Evolutionary conservation across 2,329 filamentous ascomycete species (phyloP), one percentile per base, ranked within the genome.

Genomic region (Lachnum nothofagi): DNA sequence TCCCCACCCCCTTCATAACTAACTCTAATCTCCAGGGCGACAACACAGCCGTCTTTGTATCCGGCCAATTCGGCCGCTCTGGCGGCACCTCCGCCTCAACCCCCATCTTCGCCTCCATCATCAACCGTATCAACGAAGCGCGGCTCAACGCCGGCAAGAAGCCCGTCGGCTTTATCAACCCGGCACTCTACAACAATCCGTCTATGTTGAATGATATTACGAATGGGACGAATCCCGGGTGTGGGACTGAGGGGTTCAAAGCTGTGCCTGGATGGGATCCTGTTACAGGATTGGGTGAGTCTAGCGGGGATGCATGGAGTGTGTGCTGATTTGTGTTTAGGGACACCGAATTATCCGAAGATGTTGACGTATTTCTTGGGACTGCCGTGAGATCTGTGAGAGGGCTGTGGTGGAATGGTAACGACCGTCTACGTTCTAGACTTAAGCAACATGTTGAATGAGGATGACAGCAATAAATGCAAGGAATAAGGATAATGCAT

Each of bases 151-250:
- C 14, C 3, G 37, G 27, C 4, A 44, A 44, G 16, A 31, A 8
- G 3, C 17, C 42, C 4, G 17, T 49, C 8, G 47, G 42, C 8
- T 51, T 47, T 17, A 42, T 51, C n/a, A 58, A 64, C 4, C 78
- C 78, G 0, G 80, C 75, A 73, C 59, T 82, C 14, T 82, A 82
- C 60, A 64, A 63, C 16, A 62, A 65, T 46, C 72, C 71, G 5
- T 64, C 68, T 57, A 73, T 67, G 0, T 65, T 79, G 19, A 76
- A 66, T 1, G 76, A 80, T 49, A 63, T 70, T 25, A 63, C 58
- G 0, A 42, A 46, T 1, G 68, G 68, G 7, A 64, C 62, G 17
- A 67, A 65, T 16, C 54, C 56, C 14, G 68, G 68, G 3, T 71
- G 68, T 48, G 60, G 60, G 16, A 52, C 38, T 9, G 35, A 44